These are phyloP conservation scores for Sugiyamaella castrensis DNA, from an alignment of 1,139 yeast species.

Conservation along the genomic window DNA sequence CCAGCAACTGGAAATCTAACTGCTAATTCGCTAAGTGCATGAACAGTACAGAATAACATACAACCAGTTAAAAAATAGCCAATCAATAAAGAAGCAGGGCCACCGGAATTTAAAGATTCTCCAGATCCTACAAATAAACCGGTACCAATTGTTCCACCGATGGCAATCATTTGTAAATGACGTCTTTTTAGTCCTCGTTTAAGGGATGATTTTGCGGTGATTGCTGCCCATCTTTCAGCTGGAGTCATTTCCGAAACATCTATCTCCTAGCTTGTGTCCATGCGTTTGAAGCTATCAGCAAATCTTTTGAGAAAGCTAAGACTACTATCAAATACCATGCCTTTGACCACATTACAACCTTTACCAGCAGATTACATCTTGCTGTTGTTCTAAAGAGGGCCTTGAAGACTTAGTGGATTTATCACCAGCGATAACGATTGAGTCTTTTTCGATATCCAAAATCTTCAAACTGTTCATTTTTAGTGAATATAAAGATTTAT, in stretches of 20 bases:
- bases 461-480: too few relatives aligned
- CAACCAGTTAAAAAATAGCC: constrained; percentile 61
- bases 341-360: background rate
- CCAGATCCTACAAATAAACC: constrained; percentile 71
- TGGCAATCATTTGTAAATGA: constrained; percentile 60
- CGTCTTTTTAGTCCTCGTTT: constrained; percentile 43
- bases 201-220: constrained; percentile 34
- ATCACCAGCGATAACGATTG: too few relatives aligned
- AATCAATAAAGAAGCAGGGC: constrained; percentile 71
- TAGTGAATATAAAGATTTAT: background rate
- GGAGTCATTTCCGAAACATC: constrained; percentile 23
- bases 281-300: constrained; percentile 32
- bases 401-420: too few relatives aligned
- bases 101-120: constrained; percentile 58
- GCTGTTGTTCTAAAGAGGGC: too few relatives aligned
- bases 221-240: constrained; percentile 21
- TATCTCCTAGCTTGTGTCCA: constrained; percentile 23
- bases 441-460: too few relatives aligned
- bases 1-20: constrained; percentile 71
- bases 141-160: constrained; percentile 76
- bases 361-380: too few relatives aligned
- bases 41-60: constrained; percentile 65
- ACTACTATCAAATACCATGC: constrained; percentile 1
- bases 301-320: constrained; percentile 33
- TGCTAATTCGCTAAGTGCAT: constrained; percentile 74